Evolutionary conservation across 305 asterid species (phyloP).

Genomic region (Solanum hybrid): DNA sequence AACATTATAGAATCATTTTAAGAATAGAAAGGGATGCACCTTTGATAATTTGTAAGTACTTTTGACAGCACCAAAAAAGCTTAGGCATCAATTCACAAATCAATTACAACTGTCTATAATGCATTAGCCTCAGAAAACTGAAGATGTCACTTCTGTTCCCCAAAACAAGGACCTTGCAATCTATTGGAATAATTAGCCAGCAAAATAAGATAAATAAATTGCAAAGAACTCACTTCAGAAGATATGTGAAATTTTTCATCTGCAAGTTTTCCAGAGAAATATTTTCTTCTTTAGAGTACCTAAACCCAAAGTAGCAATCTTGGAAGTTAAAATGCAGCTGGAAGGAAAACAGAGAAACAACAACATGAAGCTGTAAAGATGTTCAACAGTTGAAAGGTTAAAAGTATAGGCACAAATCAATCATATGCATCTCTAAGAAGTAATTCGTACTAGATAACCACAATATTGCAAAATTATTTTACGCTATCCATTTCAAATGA

Average conservation of each 20-base stretch:
- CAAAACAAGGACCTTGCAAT: background rate
- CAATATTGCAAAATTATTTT: background rate
- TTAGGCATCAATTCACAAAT: background rate
- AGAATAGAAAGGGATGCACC: background rate
- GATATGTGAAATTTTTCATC: conserved; percentile 60
- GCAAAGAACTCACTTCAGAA: conserved; percentile 48
- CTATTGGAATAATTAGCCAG: background rate
- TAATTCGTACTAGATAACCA: background rate
- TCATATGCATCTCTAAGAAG: background rate
- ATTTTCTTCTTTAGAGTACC: conserved; percentile 96
- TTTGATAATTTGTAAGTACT: background rate
- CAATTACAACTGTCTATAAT: background rate
- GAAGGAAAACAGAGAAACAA: background rate
- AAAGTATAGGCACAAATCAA: background rate
- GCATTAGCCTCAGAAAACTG: background rate
- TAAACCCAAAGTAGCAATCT: conserved; percentile 18
- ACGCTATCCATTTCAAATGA: background rate
- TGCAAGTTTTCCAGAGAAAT: conserved; percentile 50
- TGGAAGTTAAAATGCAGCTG: conserved; percentile 2
- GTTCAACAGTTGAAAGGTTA: background rate
- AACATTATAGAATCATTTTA: background rate
- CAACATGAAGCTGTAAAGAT: background rate
- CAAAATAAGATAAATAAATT: background rate
- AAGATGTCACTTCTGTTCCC: background rate
- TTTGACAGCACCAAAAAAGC: background rate